Conservation (phyloP, 371 early-diverging fungal genomes). For the Phascolomyces articulosus region DNA sequence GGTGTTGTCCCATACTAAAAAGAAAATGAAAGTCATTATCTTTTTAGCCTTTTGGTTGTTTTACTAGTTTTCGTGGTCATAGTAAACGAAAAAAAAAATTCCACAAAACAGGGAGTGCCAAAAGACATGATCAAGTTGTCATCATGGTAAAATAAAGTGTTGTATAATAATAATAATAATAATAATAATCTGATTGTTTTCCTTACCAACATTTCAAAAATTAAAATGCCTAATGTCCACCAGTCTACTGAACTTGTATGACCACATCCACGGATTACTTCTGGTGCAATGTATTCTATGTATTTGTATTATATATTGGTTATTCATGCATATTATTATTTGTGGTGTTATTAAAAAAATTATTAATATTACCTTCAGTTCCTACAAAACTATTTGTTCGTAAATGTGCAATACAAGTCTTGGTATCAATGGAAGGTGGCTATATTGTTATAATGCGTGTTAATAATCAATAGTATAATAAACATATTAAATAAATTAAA, state of each 20-base stretch:
- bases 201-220: conserved; percentile 94
- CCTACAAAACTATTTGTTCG: conserved; percentile 96
- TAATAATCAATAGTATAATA: too few relatives aligned
- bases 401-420: conserved; percentile 81
- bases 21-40: too few relatives aligned
- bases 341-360: background rate
- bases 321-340: too few relatives aligned
- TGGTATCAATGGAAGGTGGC: conserved; percentile 83
- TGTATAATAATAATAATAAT: background rate
- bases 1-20: conserved; percentile 78
- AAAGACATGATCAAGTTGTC: background rate
- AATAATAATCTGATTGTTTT: background rate
- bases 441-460: conserved; percentile 15
- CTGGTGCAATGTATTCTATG: conserved; percentile 96
- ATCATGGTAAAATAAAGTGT: background rate
- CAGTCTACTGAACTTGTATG: conserved; percentile 97
- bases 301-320: too few relatives aligned
- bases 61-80: background rate
- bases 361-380: conserved; percentile 72
- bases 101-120: background rate
- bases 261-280: conserved; percentile 89
- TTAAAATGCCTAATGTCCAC: conserved; percentile 99
- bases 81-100: background rate
- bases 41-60: too few relatives aligned
- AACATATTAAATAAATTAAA: conserved; percentile 1